Percentiles rank a stretch among this genome's conserved stretches.
phyloP scores from a whole-genome alignment of 371 early-diverging fungal genomes.

The Gilbertella persicaria region DNA sequence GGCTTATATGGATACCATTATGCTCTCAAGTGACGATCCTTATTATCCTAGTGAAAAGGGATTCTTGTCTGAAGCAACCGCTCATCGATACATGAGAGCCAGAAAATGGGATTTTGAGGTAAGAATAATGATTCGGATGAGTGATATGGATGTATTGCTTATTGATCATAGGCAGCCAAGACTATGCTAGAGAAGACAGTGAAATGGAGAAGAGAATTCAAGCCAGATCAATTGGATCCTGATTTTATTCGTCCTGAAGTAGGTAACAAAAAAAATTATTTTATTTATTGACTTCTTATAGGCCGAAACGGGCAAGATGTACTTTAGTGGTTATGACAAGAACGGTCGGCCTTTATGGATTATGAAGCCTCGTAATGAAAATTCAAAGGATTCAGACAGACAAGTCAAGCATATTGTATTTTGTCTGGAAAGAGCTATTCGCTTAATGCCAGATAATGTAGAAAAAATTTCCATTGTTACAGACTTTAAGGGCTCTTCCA shows the following conservation, averaged over 20 bases:
- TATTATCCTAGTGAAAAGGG: conserved; percentile 44
- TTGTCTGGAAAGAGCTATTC: conserved; percentile 70
- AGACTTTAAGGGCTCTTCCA: conserved; percentile 68
- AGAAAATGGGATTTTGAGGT: conserved; percentile 62
- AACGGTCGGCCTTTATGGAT: conserved; percentile 62
- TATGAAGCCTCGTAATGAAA: conserved; percentile 68
- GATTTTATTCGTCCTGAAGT: conserved; percentile 53
- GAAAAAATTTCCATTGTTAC: conserved; percentile 69
- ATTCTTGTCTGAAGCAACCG: conserved; percentile 51
- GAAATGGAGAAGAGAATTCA: conserved; percentile 71
- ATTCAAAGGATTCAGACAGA: conserved; percentile 68
- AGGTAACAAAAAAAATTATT: no score
- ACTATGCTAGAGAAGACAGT: conserved; percentile 65
- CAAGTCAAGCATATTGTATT: conserved; percentile 77
- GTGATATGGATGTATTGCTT: background rate
- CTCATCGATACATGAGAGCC: conserved; percentile 74
- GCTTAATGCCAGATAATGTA: conserved; percentile 68
- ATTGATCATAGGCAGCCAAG: conserved; percentile 41
- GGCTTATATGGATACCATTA: conserved; percentile 47
- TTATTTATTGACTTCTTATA: conserved; percentile 12
- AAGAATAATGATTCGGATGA: background rate
- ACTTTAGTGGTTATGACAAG: conserved; percentile 68
- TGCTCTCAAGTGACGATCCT: conserved; percentile 39
- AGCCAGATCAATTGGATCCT: conserved; percentile 67
- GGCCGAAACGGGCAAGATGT: conserved; percentile 75